Percentiles rank a stretch among this genome's conserved stretches.
Conservation (phyloP, 2,329 filamentous ascomycete species). For the Arthrocladium fulminans region DNA sequence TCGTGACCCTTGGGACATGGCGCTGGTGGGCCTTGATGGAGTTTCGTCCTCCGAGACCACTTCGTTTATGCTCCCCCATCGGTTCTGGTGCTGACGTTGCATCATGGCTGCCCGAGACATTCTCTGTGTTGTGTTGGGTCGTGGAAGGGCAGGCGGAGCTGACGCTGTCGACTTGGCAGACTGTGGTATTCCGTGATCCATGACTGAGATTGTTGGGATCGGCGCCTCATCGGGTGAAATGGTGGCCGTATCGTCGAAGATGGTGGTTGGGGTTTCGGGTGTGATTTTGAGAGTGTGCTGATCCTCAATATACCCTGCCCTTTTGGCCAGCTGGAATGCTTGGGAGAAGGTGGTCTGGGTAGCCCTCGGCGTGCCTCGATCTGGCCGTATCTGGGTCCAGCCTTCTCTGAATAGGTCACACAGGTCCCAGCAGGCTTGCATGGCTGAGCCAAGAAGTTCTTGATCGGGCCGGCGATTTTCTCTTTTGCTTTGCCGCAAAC, state of each 20-base stretch:
- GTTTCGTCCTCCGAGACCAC: slow-evolving; percentile 43
- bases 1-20: slow-evolving; percentile 16
- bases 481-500: slow-evolving; percentile 68
- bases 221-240: slow-evolving; percentile 71
- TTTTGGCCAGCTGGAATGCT: slow-evolving; percentile 41
- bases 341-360: slow-evolving; percentile 63
- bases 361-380: slow-evolving; percentile 74
- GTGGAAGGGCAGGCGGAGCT: slow-evolving; percentile 1
- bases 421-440: slow-evolving; percentile 90
- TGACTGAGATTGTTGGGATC: slow-evolving; percentile 78
- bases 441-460: slow-evolving; percentile 74
- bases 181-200: slow-evolving; percentile 49
- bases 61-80: slow-evolving; percentile 5
- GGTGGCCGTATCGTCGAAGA: slow-evolving; percentile 86
- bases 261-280: slow-evolving; percentile 78
- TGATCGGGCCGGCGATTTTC: slow-evolving; percentile 68
- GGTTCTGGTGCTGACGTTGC: slow-evolving; percentile 4
- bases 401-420: slow-evolving; percentile 88
- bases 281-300: slow-evolving; percentile 4
- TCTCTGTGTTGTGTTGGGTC: slow-evolving; percentile 7
- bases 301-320: slow-evolving; percentile 27
- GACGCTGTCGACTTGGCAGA: slow-evolving; percentile 8
- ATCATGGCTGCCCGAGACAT: slow-evolving; percentile 1
- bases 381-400: slow-evolving; percentile 80
- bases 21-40: slow-evolving; percentile 62